phyloP scores from a whole-genome alignment of 257 asterid species.

The Oldenlandia corymbosa region DNA sequence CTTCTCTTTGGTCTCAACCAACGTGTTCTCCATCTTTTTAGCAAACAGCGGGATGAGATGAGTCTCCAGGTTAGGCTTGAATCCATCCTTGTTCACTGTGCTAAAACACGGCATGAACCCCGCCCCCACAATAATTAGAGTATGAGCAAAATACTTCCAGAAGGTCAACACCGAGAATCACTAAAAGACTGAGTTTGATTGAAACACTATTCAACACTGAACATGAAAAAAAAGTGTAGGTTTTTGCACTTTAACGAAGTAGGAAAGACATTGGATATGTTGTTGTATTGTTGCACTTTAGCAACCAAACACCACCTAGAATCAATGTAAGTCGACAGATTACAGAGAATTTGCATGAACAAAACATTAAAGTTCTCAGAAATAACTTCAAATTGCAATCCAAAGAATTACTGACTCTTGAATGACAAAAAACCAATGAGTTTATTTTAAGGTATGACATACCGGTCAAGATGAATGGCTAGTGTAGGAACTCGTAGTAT shows the following conservation, averaged over 20 bases:
- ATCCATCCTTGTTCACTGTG: conserved; percentile 91
- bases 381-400: not conserved
- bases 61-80: conserved; percentile 95
- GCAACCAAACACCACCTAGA: not conserved
- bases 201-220: not conserved
- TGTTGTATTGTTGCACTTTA: no score
- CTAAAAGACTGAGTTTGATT: not conserved
- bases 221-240: not conserved
- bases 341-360: not conserved
- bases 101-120: conserved; percentile 40
- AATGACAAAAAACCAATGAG: not conserved
- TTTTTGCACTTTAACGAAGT: no score
- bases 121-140: conserved; percentile 12
- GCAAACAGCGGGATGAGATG: conserved; percentile 89
- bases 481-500: conserved; percentile 88
- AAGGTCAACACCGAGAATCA: not conserved
- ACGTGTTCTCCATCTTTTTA: conserved; percentile 45
- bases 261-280: no score
- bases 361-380: not conserved
- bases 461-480: conserved; percentile 97
- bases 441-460: conserved; percentile 18
- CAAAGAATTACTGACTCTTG: not conserved
- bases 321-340: not conserved
- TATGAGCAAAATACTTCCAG: conserved; percentile 4
- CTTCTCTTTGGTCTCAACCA: conserved; percentile 49